Evolutionary conservation across 306 rosid species (phyloP), one percentile per base, ranked within the genome.

Genomic region (Gleditsia sinensis): DNA sequence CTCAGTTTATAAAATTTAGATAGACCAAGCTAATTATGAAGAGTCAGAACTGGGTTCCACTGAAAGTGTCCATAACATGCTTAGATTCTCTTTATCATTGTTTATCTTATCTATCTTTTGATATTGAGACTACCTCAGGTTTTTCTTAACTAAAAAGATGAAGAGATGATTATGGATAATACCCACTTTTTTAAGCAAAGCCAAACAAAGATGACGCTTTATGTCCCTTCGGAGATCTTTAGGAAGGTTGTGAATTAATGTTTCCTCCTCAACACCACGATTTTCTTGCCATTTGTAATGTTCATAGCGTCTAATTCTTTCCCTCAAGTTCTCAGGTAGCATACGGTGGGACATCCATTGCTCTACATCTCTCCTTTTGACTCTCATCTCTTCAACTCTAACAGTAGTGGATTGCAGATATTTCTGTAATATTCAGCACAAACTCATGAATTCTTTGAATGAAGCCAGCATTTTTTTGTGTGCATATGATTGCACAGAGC

Each of bases 261-360:
- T 43, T 62, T 92, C 99, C 71, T 94, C 99, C 16, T 84, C 90
- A 6, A 90, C 95, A 25, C 99, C 97, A 45, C 97, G 84, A 28
- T 89, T 92, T 84, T 90, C 96, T 77, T 90, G 96, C 99, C 99
- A 94, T 88, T 83, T 91, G 86, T 85, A 92, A 65, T 92, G 95
- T 16, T 88, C 95, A 28, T 90, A 86, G n/a, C 88, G 71, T 74
- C 97, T 82, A 28, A 94, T 86, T 53, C 96, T 89, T 46, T 88
- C 74, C 83, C 76, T 94, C 68, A 94, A 66, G 14, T 33, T 13
- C 40, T 75, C 86, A 0, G 98, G 97, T 55, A 94, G 92, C 97
- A 92, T 86, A 3, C 99, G 88, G 71, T 90, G 96, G 40, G 93
- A 48, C 99, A 94, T 94, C 99, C 99, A 94, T 69, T 82, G 92